Evolutionary conservation across 176 grass and related monocot genomes (phyloP).

Genomic region (Hsuehochloa calcarea): DNA sequence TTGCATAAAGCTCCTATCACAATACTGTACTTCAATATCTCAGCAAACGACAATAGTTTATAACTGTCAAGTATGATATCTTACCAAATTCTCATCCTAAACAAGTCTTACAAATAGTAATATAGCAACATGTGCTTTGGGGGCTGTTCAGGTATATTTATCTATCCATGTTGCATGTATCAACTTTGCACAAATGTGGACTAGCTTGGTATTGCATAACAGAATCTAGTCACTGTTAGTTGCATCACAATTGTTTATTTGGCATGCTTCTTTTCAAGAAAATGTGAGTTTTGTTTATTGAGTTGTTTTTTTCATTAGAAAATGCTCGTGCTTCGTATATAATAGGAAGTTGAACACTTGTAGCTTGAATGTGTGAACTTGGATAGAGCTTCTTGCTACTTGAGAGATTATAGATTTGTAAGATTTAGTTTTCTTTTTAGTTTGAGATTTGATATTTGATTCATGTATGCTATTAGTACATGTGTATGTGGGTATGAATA

Average conservation of each 20-base stretch:
- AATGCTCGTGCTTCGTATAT: too few species aligned
- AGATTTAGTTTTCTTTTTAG: too few species aligned
- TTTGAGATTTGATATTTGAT: too few species aligned
- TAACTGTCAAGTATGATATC: not conserved
- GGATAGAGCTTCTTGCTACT: too few species aligned
- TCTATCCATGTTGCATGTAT: conserved; percentile 4
- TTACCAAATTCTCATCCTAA: conserved; percentile 28
- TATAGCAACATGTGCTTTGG: conserved; percentile 86
- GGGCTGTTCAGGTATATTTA: conserved; percentile 75
- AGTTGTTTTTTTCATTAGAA: conserved; percentile 24
- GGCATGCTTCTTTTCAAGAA: not conserved
- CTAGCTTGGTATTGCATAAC: conserved; percentile 16
- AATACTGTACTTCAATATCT: too few species aligned
- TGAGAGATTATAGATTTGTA: too few species aligned
- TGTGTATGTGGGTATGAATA: too few species aligned
- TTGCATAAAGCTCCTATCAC: too few species aligned
- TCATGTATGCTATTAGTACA: too few species aligned
- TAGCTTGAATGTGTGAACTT: too few species aligned
- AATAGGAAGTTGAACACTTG: too few species aligned
- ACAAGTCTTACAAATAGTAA: conserved; percentile 82
- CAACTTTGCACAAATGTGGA: conserved; percentile 13
- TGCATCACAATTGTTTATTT: conserved; percentile 22
- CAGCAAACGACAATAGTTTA: conserved; percentile 4
- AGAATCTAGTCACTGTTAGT: conserved; percentile 37
- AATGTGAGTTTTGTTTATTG: conserved; percentile 16